These are phyloP conservation scores for Syzygium malaccense DNA, from an alignment of 441 rosid species.

Conservation along the genomic window DNA sequence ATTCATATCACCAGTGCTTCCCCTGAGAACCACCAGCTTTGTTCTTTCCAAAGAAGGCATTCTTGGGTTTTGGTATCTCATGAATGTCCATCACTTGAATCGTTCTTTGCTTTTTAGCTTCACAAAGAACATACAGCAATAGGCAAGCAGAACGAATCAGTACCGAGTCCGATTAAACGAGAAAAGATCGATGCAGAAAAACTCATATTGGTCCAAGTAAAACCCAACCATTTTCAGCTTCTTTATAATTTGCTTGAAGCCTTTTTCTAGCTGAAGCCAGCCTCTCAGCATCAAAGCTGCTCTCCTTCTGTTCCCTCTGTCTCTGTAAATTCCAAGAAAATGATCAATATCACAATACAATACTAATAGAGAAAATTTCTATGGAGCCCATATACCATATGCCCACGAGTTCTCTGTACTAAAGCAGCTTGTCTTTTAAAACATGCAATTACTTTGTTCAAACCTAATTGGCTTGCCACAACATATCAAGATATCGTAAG, in stretches of 20 bases:
- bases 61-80: constrained; percentile 93
- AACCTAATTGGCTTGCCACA: neutral
- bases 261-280: constrained; percentile 74
- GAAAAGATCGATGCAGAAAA: neutral
- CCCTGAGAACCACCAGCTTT: constrained; percentile 79
- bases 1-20: constrained; percentile 65
- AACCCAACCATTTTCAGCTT: constrained; percentile 82
- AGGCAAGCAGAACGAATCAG: constrained; percentile 3
- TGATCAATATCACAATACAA: neutral
- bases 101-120: constrained; percentile 97
- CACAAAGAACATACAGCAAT: constrained; percentile 20
- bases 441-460: neutral
- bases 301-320: constrained; percentile 48
- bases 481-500: neutral
- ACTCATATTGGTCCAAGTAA: neutral
- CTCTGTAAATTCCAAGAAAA: constrained; percentile 36
- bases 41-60: constrained; percentile 73
- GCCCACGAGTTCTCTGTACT: neutral
- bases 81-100: constrained; percentile 98
- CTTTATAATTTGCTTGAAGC: constrained; percentile 80
- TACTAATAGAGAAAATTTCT: neutral
- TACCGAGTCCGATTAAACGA: neutral
- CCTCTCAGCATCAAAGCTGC: constrained; percentile 49
- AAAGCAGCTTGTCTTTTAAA: neutral
- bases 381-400: neutral